These are phyloP conservation scores for Spiraea crenata DNA, from an alignment of 331 rosid species.

Conservation along the genomic window DNA sequence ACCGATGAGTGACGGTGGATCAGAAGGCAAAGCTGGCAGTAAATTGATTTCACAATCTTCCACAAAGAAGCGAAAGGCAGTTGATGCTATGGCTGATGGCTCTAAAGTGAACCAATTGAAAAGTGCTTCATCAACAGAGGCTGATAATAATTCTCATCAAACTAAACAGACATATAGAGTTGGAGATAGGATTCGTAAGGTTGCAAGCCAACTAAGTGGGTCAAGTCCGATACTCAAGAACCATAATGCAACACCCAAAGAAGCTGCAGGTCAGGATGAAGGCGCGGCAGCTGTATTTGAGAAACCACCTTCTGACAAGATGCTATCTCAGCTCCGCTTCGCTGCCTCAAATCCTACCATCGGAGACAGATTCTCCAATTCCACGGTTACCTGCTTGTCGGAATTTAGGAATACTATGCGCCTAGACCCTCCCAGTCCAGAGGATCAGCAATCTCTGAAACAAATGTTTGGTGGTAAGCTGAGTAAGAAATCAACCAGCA, in stretches of 20 bases:
- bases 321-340: slow-evolving; percentile 43
- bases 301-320: slow-evolving; percentile 37
- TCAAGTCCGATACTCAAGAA: slow-evolving; percentile 41
- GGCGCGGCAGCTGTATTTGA: slow-evolving; percentile 8
- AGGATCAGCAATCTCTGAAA: slow-evolving; percentile 33
- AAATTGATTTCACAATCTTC: slow-evolving; percentile 15
- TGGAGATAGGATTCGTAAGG: slow-evolving; percentile 53
- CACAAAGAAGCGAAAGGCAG: slow-evolving; percentile 43
- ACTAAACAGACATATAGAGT: slow-evolving; percentile 32
- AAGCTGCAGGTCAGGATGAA: slow-evolving; percentile 9
- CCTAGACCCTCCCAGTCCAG: slow-evolving; percentile 23
- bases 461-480: slow-evolving; percentile 33
- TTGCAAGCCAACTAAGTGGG: slow-evolving; percentile 45
- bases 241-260: slow-evolving; percentile 22
- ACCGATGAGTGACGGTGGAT: slow-evolving; percentile 23
- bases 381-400: slow-evolving; percentile 36
- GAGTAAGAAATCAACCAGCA: slow-evolving; percentile 29
- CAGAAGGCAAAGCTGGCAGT: slow-evolving; percentile 27
- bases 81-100: slow-evolving; percentile 25
- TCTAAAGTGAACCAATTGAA: slow-evolving; percentile 11
- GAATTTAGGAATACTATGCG: slow-evolving; percentile 44
- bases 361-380: slow-evolving; percentile 21
- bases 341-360: slow-evolving; percentile 48
- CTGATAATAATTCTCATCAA: slow-evolving; percentile 14
- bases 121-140: not conserved